These are phyloP conservation scores for Pythium dissotocum DNA, from an alignment of 352 stramenopile species.

Conservation along the genomic window DNA sequence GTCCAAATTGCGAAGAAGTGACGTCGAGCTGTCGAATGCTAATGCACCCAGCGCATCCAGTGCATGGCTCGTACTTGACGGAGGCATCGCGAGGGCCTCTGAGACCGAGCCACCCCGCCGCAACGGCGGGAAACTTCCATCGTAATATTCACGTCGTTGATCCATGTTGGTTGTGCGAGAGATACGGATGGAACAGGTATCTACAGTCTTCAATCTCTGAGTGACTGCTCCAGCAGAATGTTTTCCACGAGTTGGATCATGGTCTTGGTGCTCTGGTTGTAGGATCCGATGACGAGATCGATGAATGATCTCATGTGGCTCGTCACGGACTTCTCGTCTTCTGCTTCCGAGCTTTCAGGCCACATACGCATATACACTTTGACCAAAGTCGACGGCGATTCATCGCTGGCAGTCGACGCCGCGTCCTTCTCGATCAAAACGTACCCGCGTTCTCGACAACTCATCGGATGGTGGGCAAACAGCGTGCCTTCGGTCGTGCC, in stretches of 20 bases:
- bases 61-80: too few relatives aligned
- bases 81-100: too few relatives aligned
- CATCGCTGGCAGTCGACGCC: background rate
- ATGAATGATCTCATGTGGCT: slow-evolving; percentile 2
- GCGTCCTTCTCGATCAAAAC: background rate
- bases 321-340: background rate
- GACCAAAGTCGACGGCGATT: background rate
- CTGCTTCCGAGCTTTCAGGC: background rate
- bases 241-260: slow-evolving; percentile 4
- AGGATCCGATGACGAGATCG: slow-evolving; percentile 12
- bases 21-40: too few relatives aligned
- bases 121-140: too few relatives aligned
- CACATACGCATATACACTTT: slow-evolving; percentile 5
- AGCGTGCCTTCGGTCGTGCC: background rate
- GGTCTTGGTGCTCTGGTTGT: background rate
- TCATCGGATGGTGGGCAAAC: background rate
- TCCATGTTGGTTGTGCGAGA: too few relatives aligned
- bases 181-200: too few relatives aligned
- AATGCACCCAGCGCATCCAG: too few relatives aligned
- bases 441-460: slow-evolving; percentile 9
- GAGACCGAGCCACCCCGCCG: too few relatives aligned
- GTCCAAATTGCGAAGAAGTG: too few relatives aligned
- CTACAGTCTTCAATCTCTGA: background rate
- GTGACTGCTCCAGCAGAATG: background rate
- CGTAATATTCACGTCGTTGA: too few relatives aligned